These are phyloP conservation scores for Trichoderma gracile DNA, from an alignment of 2,329 filamentous ascomycete genomes.

Conservation along the genomic window DNA sequence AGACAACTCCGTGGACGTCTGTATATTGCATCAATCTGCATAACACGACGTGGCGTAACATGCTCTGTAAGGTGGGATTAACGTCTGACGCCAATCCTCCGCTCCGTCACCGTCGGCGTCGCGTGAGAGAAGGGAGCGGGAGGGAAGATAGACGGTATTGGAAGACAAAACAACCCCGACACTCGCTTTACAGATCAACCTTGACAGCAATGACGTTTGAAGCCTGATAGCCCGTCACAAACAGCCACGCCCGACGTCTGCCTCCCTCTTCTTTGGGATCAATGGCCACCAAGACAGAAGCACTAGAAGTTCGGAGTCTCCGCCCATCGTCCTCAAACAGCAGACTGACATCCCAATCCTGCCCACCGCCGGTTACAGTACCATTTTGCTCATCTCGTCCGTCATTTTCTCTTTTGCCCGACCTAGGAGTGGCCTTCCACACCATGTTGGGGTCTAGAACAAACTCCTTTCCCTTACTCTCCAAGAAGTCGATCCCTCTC, in stretches of 20 bases:
- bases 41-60: not conserved
- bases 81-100: not conserved
- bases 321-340: conserved; percentile 60
- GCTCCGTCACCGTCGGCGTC: not conserved
- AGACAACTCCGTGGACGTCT: not conserved
- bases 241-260: conserved; percentile 56
- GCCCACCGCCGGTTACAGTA: not conserved
- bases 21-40: not conserved
- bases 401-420: conserved; percentile 24
- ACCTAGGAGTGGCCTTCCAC: conserved; percentile 40
- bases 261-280: conserved; percentile 47
- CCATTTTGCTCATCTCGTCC: not conserved
- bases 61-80: not conserved
- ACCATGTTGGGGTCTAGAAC: conserved; percentile 49
- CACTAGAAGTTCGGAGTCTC: conserved; percentile 51
- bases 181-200: conserved; percentile 46
- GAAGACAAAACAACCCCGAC: not conserved
- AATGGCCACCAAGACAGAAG: conserved; percentile 54
- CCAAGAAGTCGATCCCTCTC: conserved; percentile 42
- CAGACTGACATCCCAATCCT: conserved; percentile 46
- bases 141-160: too few relatives aligned
- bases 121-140: not conserved
- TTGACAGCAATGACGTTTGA: conserved; percentile 52
- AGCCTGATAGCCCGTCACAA: conserved; percentile 57
- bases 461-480: conserved; percentile 36